Conservation (phyloP, 768 basidiomycete genomes). For the Kwoniella bestiolae region DNA sequence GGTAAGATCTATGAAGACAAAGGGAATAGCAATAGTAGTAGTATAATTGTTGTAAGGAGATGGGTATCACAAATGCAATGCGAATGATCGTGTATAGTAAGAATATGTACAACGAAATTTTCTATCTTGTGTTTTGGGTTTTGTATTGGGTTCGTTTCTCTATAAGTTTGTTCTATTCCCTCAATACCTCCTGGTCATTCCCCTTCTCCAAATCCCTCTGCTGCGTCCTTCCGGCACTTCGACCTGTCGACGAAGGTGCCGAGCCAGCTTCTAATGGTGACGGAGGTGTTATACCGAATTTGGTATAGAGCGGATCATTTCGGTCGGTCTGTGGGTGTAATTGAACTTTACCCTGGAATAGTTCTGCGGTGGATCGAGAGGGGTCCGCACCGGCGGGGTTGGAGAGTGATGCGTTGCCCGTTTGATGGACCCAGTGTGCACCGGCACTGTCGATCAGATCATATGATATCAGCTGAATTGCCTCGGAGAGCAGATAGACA, state of each 20-base stretch:
- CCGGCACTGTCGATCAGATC: conserved; percentile 57
- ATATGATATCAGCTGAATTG: conserved; percentile 6
- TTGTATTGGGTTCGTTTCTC: neutral
- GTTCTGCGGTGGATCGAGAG: conserved; percentile 42
- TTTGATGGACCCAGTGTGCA: conserved; percentile 42
- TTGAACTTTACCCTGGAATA: conserved; percentile 67
- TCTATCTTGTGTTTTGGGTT: too few relatives aligned
- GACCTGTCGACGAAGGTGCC: neutral
- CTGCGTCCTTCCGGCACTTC: neutral
- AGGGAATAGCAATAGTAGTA: too few relatives aligned
- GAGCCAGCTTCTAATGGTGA: neutral
- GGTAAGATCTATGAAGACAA: too few relatives aligned
- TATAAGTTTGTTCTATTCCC: neutral
- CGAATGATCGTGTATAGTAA: neutral
- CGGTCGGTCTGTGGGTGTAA: conserved; percentile 81
- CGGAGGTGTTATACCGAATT: conserved; percentile 26
- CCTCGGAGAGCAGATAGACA: neutral
- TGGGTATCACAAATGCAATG: neutral
- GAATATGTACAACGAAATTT: neutral
- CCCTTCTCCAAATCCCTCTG: conserved; percentile 12
- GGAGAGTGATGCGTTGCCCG: conserved; percentile 70
- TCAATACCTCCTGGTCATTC: conserved; percentile 16
- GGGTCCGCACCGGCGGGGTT: conserved; percentile 74
- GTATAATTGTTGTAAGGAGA: too few relatives aligned
- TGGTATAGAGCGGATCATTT: conserved; percentile 63